These are phyloP conservation scores for Epichloe aotearoae DNA, from an alignment of 2,329 filamentous ascomycete species.

Conservation along the genomic window DNA sequence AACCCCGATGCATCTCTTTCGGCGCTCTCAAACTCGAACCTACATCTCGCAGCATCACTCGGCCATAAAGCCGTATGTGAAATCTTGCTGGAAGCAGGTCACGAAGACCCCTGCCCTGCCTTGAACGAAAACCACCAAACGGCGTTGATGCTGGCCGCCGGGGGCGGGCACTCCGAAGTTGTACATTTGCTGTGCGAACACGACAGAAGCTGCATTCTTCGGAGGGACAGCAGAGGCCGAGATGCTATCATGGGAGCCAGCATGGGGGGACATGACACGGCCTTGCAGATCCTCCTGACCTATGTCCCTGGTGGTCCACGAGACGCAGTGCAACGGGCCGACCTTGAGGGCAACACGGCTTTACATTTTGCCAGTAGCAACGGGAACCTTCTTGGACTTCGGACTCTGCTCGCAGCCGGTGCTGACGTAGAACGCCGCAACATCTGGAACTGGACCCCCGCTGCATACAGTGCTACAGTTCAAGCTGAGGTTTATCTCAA, in stretches of 20 bases:
- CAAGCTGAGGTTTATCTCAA: constrained; percentile 79
- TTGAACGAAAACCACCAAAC: constrained; percentile 72
- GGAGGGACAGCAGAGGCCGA: constrained; percentile 52
- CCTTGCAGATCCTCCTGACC: constrained; percentile 50
- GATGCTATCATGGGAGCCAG: constrained; percentile 60
- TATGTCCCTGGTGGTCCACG: constrained; percentile 42
- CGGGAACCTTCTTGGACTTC: constrained; percentile 63
- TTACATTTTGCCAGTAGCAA: constrained; percentile 77
- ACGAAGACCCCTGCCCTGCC: constrained; percentile 60
- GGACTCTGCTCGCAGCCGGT: constrained; percentile 65
- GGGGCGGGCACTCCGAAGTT: constrained; percentile 56
- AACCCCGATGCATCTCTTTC: constrained; percentile 62
- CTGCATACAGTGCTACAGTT: constrained; percentile 71
- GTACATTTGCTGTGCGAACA: constrained; percentile 56
- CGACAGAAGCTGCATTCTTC: constrained; percentile 49
- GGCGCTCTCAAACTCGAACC: constrained; percentile 65
- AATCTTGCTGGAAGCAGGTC: constrained; percentile 58
- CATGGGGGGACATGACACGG: constrained; percentile 47
- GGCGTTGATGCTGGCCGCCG: constrained; percentile 65
- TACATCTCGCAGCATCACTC: constrained; percentile 67
- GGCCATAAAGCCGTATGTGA: constrained; percentile 57
- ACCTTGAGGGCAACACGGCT: constrained; percentile 70
- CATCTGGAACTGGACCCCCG: constrained; percentile 66
- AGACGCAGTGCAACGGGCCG: constrained; percentile 42
- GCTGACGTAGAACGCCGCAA: constrained; percentile 63